A percentile compares a stretch with the other conserved stretches of the same genome.
These are phyloP conservation scores for Paecilomyces variotii DNA, from an alignment of 2,329 filamentous ascomycete genomes.

Conservation along the genomic window DNA sequence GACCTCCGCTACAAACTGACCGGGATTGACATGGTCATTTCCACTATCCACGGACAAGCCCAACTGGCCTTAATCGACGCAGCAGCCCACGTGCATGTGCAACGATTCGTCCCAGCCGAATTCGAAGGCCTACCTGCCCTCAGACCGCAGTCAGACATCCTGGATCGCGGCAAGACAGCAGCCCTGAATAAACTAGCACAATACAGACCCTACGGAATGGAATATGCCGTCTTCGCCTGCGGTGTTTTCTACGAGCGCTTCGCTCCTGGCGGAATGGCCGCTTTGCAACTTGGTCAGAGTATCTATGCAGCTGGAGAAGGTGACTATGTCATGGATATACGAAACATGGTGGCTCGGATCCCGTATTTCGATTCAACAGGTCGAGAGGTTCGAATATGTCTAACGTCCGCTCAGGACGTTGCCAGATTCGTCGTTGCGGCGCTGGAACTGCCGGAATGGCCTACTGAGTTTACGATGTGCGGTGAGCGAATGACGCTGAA, in stretches of 20 bases:
- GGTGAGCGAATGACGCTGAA: constrained; percentile 58
- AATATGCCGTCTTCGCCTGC: constrained; percentile 64
- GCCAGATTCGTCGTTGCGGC: constrained; percentile 59
- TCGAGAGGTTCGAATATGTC: constrained; percentile 50
- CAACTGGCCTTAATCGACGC: constrained; percentile 68
- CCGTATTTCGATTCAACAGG: constrained; percentile 48
- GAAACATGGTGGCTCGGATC: constrained; percentile 50
- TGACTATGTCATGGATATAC: constrained; percentile 59
- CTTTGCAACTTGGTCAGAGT: constrained; percentile 51
- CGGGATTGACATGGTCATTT: constrained; percentile 67
- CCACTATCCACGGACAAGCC: constrained; percentile 58
- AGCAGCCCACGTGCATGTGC: constrained; percentile 55
- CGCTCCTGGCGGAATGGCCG: constrained; percentile 56
- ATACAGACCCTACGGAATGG: constrained; percentile 48
- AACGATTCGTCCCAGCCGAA: constrained; percentile 65
- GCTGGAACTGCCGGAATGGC: constrained; percentile 61
- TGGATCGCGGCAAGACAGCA: constrained; percentile 54
- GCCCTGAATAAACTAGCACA: constrained; percentile 51
- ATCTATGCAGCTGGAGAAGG: constrained; percentile 50
- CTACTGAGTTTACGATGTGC: constrained; percentile 58
- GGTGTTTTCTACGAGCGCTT: constrained; percentile 72
- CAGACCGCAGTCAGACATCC: constrained; percentile 48
- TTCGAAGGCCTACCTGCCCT: constrained; percentile 59
- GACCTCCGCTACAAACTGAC: constrained; percentile 58
- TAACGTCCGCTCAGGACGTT: constrained; percentile 64